Evolutionary conservation across 2,329 filamentous ascomycete genomes (phyloP), one percentile per base, ranked within the genome.

Genomic region (Trichoderma afroharzianum): DNA sequence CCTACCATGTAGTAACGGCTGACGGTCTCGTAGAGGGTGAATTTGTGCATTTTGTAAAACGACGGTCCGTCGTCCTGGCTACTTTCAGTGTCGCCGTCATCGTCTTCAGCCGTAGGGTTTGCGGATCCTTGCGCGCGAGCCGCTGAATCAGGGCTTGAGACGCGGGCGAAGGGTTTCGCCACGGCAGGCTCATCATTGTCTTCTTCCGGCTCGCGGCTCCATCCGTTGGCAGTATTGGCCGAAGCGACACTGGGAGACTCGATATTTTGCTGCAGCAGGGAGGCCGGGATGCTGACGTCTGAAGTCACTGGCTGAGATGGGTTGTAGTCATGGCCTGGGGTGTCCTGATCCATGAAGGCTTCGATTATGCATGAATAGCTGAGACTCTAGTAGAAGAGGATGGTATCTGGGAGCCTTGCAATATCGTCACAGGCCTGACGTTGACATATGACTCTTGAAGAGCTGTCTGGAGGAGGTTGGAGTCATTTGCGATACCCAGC

Each of bases 1-100:
- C 96, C 96, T 21, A 98, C 94, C 74, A 99, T 92, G 80, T 98
- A 99, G 81, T 96, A 99, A 67, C 94, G 89, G 70, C 91, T 94
- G 14, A 93, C 93, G 3, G 96, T 99, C 83, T 99, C 96, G 81
- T 99, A 98, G 26, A 99, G 84, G n/a, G 93, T 96, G 81, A 97
- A 98, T 78, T 96, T 97, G 84, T 98, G 94, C 94, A 99, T 97
- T 79, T 88, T 88, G 81, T 87, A 86, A 58, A 85, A 80, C 21
- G 84, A 76, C 26, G 83, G 81, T 9, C 62, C 61, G 15, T 57
- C 55, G 28, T 30, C 32, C 28, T 62, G 66, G 53, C 36, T 43
- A n/a, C 61, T 57, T 24, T 70, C 67, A 8, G 30, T 32, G 26
- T 79, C 79, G 15, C 77, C 76, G 36, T 81, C 79, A 43, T 74